These are phyloP conservation scores for Porcisia hertigi DNA, from an alignment of 208 protist species.

Conservation along the genomic window DNA sequence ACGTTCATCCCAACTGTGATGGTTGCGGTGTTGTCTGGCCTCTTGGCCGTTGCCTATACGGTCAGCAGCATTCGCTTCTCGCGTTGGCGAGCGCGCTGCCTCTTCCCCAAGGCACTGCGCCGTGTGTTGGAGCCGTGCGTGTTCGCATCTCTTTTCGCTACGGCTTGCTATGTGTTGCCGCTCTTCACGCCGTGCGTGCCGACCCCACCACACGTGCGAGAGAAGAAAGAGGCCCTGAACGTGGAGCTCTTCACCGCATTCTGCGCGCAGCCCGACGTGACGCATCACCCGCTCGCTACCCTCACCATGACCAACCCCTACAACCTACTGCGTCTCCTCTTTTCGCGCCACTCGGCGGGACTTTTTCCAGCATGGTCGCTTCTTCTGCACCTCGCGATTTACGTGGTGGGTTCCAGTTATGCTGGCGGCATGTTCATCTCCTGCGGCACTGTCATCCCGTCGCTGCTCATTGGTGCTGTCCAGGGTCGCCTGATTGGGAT, in stretches of 20 bases:
- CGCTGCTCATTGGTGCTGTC: slow-evolving; percentile 80
- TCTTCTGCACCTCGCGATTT: slow-evolving; percentile 56
- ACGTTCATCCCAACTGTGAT: slow-evolving; percentile 68
- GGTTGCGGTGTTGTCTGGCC: slow-evolving; percentile 54
- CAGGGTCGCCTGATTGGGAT: slow-evolving; percentile 68
- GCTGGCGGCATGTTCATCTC: slow-evolving; percentile 77
- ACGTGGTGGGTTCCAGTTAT: slow-evolving; percentile 67
- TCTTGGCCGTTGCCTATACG: slow-evolving; percentile 73
- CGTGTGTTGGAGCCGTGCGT: slow-evolving; percentile 65
- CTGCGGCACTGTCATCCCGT: slow-evolving; percentile 69
- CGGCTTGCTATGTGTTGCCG: slow-evolving; percentile 52
- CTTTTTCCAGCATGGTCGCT: slow-evolving; percentile 55
- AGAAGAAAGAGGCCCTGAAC: slow-evolving; percentile 39
- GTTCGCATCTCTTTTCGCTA: slow-evolving; percentile 46
- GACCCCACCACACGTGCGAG: slow-evolving; percentile 37
- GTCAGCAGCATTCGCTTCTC: slow-evolving; percentile 67
- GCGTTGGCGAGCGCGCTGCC: slow-evolving; percentile 48
- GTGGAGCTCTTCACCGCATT: slow-evolving; percentile 63
- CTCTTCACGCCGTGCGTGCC: slow-evolving; percentile 52
- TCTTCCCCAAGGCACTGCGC: slow-evolving; percentile 42
- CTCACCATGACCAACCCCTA: slow-evolving; percentile 66
- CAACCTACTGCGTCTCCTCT: slow-evolving; percentile 64
- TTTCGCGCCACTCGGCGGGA: slow-evolving; percentile 51
- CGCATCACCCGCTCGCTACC: slow-evolving; percentile 69
- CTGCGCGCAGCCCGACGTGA: slow-evolving; percentile 38